phyloP scores from a whole-genome alignment of 352 stramenopile genomes.

The Aphanomyces astaci region DNA sequence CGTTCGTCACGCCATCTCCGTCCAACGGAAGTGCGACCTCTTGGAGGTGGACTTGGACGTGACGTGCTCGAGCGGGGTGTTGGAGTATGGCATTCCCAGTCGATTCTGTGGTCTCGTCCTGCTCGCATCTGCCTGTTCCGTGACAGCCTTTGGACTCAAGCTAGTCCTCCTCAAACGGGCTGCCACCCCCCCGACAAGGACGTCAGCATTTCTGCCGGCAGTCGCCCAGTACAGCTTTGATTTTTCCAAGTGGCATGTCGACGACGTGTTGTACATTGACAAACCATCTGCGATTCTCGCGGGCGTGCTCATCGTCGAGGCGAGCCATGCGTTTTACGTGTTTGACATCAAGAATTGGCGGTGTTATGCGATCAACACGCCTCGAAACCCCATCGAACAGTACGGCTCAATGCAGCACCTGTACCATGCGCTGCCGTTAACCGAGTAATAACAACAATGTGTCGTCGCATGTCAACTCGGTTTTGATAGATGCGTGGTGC shows the following conservation, averaged over 20 bases:
- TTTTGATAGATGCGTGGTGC: too few species aligned
- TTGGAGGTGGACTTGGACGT: background rate
- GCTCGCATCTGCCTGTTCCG: background rate
- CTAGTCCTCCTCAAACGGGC: background rate
- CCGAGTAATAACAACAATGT: too few species aligned
- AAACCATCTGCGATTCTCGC: constrained; percentile 8
- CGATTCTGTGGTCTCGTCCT: background rate
- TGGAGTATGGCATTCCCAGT: background rate
- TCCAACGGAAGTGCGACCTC: background rate
- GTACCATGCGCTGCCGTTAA: background rate
- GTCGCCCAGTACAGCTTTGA: constrained; percentile 12
- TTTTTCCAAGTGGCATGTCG: background rate
- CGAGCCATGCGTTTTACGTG: background rate
- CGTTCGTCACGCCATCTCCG: background rate
- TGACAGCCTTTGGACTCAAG: background rate
- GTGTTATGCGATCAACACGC: background rate
- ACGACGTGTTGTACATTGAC: constrained; percentile 13
- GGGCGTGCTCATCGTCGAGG: constrained; percentile 1
- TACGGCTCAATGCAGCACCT: background rate
- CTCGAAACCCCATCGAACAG: background rate
- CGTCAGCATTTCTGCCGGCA: background rate
- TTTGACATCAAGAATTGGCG: constrained; percentile 22
- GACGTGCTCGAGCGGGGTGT: background rate
- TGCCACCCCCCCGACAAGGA: background rate
- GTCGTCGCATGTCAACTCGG: too few species aligned